Evolutionary conservation across 2,329 filamentous ascomycete genomes (phyloP).

Genomic region (Zopfia rhizophila): DNA sequence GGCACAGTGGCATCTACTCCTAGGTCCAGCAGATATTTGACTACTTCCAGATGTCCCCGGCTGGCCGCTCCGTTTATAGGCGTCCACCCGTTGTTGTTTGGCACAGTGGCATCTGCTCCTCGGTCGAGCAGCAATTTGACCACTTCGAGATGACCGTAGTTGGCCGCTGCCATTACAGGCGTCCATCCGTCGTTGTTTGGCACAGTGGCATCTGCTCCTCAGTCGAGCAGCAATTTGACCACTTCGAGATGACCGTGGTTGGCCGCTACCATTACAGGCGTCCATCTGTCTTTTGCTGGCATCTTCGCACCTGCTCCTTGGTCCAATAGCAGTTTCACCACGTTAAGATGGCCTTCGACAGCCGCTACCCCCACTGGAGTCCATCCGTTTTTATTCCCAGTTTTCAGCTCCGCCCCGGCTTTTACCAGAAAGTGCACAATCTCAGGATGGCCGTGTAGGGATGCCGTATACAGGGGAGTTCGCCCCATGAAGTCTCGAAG

Average conservation of each 20-base stretch:
- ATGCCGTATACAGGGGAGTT: conserved; percentile 2
- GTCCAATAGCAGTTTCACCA: conserved; percentile 1
- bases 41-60: conserved; percentile 1
- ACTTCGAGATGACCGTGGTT: conserved; percentile 1
- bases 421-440: neutral
- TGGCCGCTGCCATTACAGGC: neutral
- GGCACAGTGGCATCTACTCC: neutral
- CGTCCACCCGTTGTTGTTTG: neutral
- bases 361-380: too few species aligned
- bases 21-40: neutral
- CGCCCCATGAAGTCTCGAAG: neutral
- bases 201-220: neutral
- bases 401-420: neutral
- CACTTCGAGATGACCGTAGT: conserved; percentile 1
- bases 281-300: neutral
- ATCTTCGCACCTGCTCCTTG: neutral
- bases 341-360: neutral
- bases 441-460: neutral
- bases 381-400: too few species aligned
- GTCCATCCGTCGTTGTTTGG: neutral
- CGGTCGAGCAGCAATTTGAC: conserved; percentile 1
- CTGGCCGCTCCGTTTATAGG: neutral
- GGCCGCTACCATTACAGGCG: neutral
- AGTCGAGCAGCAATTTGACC: conserved; percentile 1
- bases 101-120: conserved; percentile 4